Percentiles rank a stretch among this genome's conserved stretches.
These are phyloP conservation scores for Spiraea crenata DNA, from an alignment of 331 rosid genomes.

Conservation along the genomic window DNA sequence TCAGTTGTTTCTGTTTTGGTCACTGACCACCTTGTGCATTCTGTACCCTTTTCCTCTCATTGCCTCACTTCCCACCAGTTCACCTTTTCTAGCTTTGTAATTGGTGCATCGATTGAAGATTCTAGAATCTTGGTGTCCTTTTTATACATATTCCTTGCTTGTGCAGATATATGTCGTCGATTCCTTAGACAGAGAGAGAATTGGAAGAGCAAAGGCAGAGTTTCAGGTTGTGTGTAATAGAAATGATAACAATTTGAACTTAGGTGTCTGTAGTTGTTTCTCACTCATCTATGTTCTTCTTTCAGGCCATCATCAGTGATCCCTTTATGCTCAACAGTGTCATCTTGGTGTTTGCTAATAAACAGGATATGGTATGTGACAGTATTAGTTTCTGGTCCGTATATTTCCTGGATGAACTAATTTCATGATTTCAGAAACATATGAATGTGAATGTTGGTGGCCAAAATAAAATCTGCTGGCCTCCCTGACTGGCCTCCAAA, in stretches of 20 bases:
- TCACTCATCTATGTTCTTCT: constrained; percentile 25
- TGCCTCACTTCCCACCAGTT: neutral
- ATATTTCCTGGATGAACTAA: neutral
- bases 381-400: constrained; percentile 21
- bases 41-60: neutral
- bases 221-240: constrained; percentile 64
- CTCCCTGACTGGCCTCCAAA: neutral
- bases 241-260: constrained; percentile 17
- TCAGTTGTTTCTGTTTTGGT: neutral
- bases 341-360: constrained; percentile 93
- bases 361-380: constrained; percentile 87
- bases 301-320: constrained; percentile 91
- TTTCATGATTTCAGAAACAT: neutral
- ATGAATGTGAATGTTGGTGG: neutral
- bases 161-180: constrained; percentile 91
- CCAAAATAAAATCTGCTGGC: neutral
- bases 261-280: constrained; percentile 15
- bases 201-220: constrained; percentile 79
- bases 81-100: neutral
- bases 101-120: neutral
- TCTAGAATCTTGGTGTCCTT: neutral
- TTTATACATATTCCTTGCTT: constrained; percentile 4
- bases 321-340: constrained; percentile 96
- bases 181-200: constrained; percentile 92
- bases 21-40: constrained; percentile 1